phyloP scores from a whole-genome alignment of 2,329 filamentous ascomycete species.

The Aspergillus hortae region DNA sequence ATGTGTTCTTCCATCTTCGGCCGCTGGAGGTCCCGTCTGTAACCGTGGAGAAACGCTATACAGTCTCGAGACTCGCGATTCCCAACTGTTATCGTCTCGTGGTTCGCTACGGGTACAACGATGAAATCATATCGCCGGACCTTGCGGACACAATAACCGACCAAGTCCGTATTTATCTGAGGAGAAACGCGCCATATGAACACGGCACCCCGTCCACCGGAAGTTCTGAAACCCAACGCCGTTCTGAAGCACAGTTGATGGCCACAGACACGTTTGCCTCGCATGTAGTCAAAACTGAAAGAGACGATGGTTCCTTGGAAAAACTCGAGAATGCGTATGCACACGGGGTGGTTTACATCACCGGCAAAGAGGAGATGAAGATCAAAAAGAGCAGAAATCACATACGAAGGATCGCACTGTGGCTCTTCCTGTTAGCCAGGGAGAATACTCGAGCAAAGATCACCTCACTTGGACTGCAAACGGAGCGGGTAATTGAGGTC shows the following conservation, averaged over 20 bases:
- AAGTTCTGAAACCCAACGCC: no score
- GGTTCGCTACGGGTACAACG: slow-evolving; percentile 69
- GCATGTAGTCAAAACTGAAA: not conserved
- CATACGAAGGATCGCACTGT: slow-evolving; percentile 23
- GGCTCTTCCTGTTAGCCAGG: slow-evolving; percentile 28
- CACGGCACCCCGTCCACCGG: no score
- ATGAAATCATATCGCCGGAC: slow-evolving; percentile 64
- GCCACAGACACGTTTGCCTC: no score
- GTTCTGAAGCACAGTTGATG: no score
- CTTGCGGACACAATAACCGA: slow-evolving; percentile 59
- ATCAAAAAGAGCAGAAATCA: slow-evolving; percentile 27
- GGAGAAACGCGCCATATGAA: not conserved
- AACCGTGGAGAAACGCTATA: slow-evolving; percentile 48
- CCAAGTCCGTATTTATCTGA: slow-evolving; percentile 53
- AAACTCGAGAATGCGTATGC: slow-evolving; percentile 8
- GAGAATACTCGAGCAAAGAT: slow-evolving; percentile 30
- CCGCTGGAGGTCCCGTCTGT: slow-evolving; percentile 59
- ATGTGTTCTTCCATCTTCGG: slow-evolving; percentile 72
- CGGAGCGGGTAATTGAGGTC: slow-evolving; percentile 38
- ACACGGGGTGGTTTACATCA: slow-evolving; percentile 46
- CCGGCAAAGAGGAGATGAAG: slow-evolving; percentile 40
- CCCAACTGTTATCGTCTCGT: slow-evolving; percentile 66
- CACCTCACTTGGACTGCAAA: slow-evolving; percentile 33
- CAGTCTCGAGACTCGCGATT: slow-evolving; percentile 38
- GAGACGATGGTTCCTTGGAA: not conserved